A percentile compares a stretch with the other conserved stretches of the same genome.
Conservation (phyloP, 495 filamentous ascomycete genomes). For the Neurospora tetrasperma region DNA sequence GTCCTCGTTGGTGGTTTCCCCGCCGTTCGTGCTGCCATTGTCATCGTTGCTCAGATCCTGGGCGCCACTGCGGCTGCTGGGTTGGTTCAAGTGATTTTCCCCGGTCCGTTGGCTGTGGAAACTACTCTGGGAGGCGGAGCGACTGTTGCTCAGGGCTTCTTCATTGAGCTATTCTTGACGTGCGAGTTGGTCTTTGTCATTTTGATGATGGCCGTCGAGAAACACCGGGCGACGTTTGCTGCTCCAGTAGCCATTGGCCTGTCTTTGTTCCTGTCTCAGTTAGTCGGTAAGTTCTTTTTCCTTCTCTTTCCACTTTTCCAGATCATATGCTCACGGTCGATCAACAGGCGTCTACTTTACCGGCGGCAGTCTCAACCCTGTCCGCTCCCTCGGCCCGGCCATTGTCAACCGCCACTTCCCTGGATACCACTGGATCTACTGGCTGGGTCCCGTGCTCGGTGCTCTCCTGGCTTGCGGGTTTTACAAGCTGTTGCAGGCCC, state of each 20-base stretch:
- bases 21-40: constrained; percentile 36
- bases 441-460: constrained; percentile 47
- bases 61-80: constrained; percentile 51
- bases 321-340: not conserved
- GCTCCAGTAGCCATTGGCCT: constrained; percentile 72
- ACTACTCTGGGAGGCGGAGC: constrained; percentile 49
- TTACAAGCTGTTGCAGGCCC: constrained; percentile 53
- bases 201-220: constrained; percentile 76
- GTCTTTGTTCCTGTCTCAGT: constrained; percentile 57
- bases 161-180: constrained; percentile 74
- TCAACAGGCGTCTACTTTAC: constrained; percentile 46
- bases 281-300: constrained; percentile 37
- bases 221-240: constrained; percentile 68
- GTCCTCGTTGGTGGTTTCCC: constrained; percentile 46
- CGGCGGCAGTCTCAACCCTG: constrained; percentile 51
- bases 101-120: constrained; percentile 48
- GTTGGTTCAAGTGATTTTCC: constrained; percentile 48
- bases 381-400: constrained; percentile 45
- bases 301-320: not conserved
- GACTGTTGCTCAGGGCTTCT: constrained; percentile 53
- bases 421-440: constrained; percentile 63
- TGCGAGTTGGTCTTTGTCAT: constrained; percentile 67
- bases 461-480: constrained; percentile 54
- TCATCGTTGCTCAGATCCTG: constrained; percentile 46
- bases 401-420: constrained; percentile 52